These are phyloP conservation scores for Seiridium unicorne DNA, from an alignment of 2,329 filamentous ascomycete species.

Conservation along the genomic window DNA sequence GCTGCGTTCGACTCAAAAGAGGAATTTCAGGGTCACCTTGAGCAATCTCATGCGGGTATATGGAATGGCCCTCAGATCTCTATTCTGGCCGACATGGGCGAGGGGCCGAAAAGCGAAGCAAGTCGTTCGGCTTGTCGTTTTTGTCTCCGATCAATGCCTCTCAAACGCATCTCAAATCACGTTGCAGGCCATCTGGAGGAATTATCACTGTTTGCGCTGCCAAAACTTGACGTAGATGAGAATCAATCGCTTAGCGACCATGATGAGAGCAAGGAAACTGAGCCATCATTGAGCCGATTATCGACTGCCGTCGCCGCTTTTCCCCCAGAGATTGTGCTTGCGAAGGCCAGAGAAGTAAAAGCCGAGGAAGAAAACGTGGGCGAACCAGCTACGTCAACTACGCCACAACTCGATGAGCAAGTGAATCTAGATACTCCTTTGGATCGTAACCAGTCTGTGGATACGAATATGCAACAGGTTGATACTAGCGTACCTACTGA, in stretches of 20 bases:
- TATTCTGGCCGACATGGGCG: not conserved
- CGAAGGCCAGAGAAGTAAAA: too few species aligned
- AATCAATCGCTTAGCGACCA: not conserved
- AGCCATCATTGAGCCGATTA: too few species aligned
- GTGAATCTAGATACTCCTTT: too few species aligned
- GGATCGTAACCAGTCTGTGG: too few species aligned
- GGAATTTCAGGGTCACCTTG: not conserved
- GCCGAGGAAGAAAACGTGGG: too few species aligned
- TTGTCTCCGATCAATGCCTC: not conserved
- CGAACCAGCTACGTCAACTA: too few species aligned
- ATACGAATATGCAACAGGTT: too few species aligned
- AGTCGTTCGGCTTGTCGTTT: not conserved
- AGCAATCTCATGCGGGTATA: not conserved
- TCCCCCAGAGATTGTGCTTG: too few species aligned
- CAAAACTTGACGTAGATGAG: conserved; percentile 20
- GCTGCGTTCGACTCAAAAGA: not conserved
- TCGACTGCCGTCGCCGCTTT: too few species aligned
- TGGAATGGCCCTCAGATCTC: not conserved
- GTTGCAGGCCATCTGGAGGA: not conserved
- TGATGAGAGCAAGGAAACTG: too few species aligned
- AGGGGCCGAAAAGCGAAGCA: not conserved
- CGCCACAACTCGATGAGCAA: too few species aligned
- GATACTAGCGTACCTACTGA: too few species aligned
- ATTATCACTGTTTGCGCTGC: not conserved
- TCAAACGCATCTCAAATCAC: not conserved